phyloP scores from a whole-genome alignment of 331 rosid species.

The Malus hybrid region DNA sequence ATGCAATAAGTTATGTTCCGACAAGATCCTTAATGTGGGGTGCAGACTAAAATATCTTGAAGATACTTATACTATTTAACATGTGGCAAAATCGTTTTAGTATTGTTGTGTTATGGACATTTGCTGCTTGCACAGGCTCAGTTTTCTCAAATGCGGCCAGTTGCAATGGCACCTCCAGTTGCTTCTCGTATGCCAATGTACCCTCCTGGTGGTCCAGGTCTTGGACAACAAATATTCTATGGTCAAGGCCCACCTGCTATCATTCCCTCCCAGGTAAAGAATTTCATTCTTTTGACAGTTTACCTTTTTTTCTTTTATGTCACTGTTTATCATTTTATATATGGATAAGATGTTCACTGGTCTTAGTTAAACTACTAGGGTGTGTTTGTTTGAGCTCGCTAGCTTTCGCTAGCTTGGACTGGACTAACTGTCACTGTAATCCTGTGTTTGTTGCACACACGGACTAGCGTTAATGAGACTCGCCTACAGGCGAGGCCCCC shows the following conservation, averaged over 20 bases:
- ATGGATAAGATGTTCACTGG: background rate
- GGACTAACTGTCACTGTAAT: too few relatives aligned
- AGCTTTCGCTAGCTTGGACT: too few relatives aligned
- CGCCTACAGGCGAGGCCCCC: too few relatives aligned
- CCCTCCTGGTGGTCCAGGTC: slow-evolving; percentile 91
- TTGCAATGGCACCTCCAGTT: slow-evolving; percentile 71
- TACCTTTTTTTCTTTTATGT: background rate
- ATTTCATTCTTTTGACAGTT: background rate
- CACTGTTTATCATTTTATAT: background rate
- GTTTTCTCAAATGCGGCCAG: slow-evolving; percentile 91
- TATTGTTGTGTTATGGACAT: slow-evolving; percentile 3
- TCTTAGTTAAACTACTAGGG: background rate
- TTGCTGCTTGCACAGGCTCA: slow-evolving; percentile 57
- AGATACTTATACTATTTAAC: background rate
- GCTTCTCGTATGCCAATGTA: slow-evolving; percentile 94
- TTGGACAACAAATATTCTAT: slow-evolving; percentile 92
- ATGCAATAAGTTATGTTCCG: background rate
- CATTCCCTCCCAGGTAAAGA: slow-evolving; percentile 82
- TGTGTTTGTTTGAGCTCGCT: too few relatives aligned
- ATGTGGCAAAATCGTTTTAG: background rate
- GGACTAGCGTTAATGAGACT: too few relatives aligned
- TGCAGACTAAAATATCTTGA: background rate
- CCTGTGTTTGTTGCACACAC: too few relatives aligned
- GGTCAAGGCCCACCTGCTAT: slow-evolving; percentile 95
- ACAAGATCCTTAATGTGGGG: background rate